Base-by-base conservation (phyloP, 1,284 basidiomycete species). In the Fomitiporia mediterranea region DNA sequence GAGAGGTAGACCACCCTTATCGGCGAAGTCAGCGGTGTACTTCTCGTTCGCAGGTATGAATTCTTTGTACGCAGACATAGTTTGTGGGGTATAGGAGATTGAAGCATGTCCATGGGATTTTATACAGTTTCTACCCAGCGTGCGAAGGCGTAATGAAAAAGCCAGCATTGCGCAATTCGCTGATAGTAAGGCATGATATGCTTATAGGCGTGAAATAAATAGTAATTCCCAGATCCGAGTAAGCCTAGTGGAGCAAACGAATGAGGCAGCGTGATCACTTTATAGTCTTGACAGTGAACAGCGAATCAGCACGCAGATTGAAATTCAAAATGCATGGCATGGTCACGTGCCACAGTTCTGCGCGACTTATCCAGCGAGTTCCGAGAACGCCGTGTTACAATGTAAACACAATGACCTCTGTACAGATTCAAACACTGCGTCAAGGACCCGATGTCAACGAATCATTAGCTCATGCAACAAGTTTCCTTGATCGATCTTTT, bases 341-440 rank as follows among this genome's bases (percentile, higher is more conserved):
- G 39, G 21, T 40, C 39, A 40, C 39, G 39, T 40, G 39, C 39
- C 17, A 40, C 17, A 40, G 19, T 15, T 40, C 37, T 40, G 34
- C 23, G 15, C 49, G 39, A 9, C 49, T 35, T 8, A 32, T 47
- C 44, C 49, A 42, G 28, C 34, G n/a, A n/a, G n/a, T n/a, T n/a
- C n/a, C n/a, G n/a, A n/a, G n/a, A n/a, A n/a, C n/a, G n/a, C n/a
- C n/a, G n/a, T n/a, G n/a, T n/a, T 44, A 4, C 19, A 27, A 25
- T 32, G 5, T 39, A 23, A 21, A 53, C 17, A 19, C 21, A 43
- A 84, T 84, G 81, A 70, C 77, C 56, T 79, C 80, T 21, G 61
- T 68, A 40, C 73, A 76, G 58, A 76, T 88, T 43, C 74, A 69
- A 58, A 65, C 69, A 15, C 65, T 86, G 15, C 74, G 79, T 40